A percentile compares a stretch with the other conserved stretches of the same genome.
These are phyloP conservation scores for Mimosa pudica DNA, from an alignment of 306 rosid genomes.

Conservation along the genomic window DNA sequence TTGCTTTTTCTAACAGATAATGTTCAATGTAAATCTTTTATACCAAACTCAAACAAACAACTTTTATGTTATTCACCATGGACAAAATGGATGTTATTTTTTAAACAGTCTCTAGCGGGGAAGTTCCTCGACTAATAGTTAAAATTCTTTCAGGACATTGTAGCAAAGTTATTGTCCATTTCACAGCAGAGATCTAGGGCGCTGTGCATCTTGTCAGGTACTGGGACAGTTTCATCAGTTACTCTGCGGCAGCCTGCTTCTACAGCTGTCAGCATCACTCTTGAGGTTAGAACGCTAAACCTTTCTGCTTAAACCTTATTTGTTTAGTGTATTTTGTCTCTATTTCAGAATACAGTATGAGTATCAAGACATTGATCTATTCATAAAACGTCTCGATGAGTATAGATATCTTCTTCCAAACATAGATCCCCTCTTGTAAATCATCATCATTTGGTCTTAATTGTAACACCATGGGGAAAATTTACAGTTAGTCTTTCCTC, in stretches of 20 bases:
- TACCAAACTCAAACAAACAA: no score
- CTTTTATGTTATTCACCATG: neutral
- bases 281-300: slow-evolving; percentile 59
- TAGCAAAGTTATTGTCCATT: slow-evolving; percentile 66
- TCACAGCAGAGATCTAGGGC: slow-evolving; percentile 94
- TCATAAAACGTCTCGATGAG: neutral
- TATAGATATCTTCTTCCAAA: neutral
- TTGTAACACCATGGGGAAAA: neutral
- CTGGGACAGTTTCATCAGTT: slow-evolving; percentile 77
- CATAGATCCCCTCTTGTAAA: neutral
- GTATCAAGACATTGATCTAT: neutral
- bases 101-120: neutral
- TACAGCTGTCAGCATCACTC: slow-evolving; percentile 61
- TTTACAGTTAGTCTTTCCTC: neutral
- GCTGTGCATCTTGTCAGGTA: slow-evolving; percentile 81
- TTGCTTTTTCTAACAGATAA: neutral
- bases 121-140: slow-evolving; percentile 32
- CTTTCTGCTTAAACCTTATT: slow-evolving; percentile 14
- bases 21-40: no score
- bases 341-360: neutral
- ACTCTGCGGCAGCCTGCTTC: slow-evolving; percentile 91
- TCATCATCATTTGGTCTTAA: neutral
- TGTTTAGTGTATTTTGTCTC: slow-evolving; percentile 14
- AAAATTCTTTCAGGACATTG: slow-evolving; percentile 74
- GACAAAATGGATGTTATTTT: neutral